A percentile compares a stretch with the other conserved stretches of the same genome.
Conservation (phyloP, 108 stramenopile species). For the Thalassiosira profunda region DNA sequence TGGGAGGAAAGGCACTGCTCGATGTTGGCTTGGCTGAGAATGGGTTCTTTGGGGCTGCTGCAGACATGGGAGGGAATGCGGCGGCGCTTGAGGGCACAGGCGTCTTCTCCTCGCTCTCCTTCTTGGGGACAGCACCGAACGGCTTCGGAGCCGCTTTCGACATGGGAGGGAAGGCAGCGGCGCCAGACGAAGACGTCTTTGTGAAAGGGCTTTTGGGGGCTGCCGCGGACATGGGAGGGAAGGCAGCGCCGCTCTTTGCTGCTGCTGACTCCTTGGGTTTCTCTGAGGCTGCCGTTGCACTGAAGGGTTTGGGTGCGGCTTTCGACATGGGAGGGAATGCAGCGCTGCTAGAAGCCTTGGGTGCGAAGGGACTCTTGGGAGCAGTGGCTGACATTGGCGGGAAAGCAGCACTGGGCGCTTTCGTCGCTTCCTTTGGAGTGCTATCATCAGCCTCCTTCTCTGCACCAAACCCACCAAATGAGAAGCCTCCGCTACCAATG, state of each 20-base stretch:
- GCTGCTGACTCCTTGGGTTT: background rate
- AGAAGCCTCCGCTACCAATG: constrained; percentile 49
- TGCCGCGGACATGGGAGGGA: constrained; percentile 2
- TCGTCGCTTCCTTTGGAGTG: background rate
- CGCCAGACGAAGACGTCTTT: background rate
- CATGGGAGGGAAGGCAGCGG: constrained; percentile 60
- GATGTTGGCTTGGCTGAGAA: too few species aligned
- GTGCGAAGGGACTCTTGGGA: constrained; percentile 29
- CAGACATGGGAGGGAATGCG: constrained; percentile 48
- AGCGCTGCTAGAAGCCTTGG: too few species aligned
- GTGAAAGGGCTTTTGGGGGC: constrained; percentile 16
- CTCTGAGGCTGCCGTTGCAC: background rate
- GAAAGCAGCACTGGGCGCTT: constrained; percentile 19
- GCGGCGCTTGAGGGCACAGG: background rate
- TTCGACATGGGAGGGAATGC: constrained; percentile 36
- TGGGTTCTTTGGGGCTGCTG: constrained; percentile 39
- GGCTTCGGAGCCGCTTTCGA: constrained; percentile 64
- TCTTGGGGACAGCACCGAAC: constrained; percentile 35
- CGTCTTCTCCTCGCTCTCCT: background rate
- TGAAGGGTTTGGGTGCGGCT: constrained; percentile 42
- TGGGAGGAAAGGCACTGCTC: too few species aligned
- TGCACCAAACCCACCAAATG: constrained; percentile 54
- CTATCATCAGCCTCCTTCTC: constrained; percentile 32
- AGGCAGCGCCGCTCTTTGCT: background rate
- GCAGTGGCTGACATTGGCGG: constrained; percentile 67